Conservation (phyloP, 2,329 filamentous ascomycete species). For the Fusarium sp. region DNA sequence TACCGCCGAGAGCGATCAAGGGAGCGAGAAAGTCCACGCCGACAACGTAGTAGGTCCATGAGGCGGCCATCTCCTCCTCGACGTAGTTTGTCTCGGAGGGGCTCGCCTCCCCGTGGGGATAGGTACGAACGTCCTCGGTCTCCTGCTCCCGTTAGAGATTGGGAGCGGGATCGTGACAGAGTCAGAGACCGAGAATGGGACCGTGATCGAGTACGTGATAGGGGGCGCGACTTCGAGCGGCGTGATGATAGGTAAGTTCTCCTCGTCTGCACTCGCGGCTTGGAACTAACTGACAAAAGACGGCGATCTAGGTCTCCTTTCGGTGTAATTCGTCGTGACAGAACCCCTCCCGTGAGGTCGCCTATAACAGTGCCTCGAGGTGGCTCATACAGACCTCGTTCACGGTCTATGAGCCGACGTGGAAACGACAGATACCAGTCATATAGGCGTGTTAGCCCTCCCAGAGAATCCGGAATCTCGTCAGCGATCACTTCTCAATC, state of each 20-base stretch:
- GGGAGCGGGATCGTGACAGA: conserved; percentile 53
- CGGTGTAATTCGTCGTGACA: conserved; percentile 54
- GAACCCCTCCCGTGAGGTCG: conserved; percentile 50
- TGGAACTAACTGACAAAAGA: conserved; percentile 55
- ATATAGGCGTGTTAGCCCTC: conserved; percentile 63
- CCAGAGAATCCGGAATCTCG: conserved; percentile 63
- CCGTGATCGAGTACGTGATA: conserved; percentile 50
- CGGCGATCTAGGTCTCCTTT: conserved; percentile 69
- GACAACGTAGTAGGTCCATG: conserved; percentile 55
- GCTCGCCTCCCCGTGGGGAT: conserved; percentile 54
- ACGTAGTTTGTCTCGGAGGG: conserved; percentile 56
- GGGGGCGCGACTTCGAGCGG: conserved; percentile 56
- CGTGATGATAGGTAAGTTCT: conserved; percentile 58
- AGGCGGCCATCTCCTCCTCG: conserved; percentile 57
- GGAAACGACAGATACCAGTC: conserved; percentile 60
- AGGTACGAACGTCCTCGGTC: conserved; percentile 58
- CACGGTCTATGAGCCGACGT: conserved; percentile 64
- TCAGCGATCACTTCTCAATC: conserved; percentile 66
- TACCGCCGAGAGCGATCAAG: conserved; percentile 60
- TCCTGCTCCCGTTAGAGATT: conserved; percentile 55
- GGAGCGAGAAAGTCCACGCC: conserved; percentile 56
- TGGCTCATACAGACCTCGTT: conserved; percentile 66
- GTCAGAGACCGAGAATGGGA: conserved; percentile 51
- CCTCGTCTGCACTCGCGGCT: background rate
- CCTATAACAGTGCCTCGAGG: conserved; percentile 53